Evolutionary conservation across 345 rosid genomes (phyloP).

Genomic region (Trapa bicornis): DNA sequence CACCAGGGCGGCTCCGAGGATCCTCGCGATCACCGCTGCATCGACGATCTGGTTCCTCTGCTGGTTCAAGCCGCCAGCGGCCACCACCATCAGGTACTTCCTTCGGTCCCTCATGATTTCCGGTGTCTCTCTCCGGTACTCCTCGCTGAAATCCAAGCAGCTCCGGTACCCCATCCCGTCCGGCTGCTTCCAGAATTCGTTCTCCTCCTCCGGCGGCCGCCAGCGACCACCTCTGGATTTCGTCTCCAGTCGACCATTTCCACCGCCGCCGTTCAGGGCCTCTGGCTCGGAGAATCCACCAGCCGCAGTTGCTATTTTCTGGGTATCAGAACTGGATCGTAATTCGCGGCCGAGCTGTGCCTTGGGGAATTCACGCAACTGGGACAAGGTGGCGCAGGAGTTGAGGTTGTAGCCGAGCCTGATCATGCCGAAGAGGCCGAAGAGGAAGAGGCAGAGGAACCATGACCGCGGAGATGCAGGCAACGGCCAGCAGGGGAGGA

Average conservation of each 20-base stretch:
- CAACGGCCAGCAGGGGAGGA: conserved; percentile 10
- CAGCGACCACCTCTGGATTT: background rate
- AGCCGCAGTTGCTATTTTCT: background rate
- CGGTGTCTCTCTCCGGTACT: conserved; percentile 38
- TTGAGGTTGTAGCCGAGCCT: conserved; percentile 26
- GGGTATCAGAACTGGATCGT: background rate
- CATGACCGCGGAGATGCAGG: conserved; percentile 29
- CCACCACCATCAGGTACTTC: conserved; percentile 76
- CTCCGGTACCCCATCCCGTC: conserved; percentile 79
- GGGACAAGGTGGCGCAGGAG: background rate
- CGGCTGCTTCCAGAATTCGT: conserved; percentile 90
- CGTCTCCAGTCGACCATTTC: background rate
- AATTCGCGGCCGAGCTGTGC: too few species aligned
- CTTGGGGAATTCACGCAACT: background rate
- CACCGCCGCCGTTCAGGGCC: background rate
- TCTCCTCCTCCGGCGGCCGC: background rate
- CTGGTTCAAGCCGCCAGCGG: conserved; percentile 91
- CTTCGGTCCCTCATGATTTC: conserved; percentile 29
- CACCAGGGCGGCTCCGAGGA: conserved; percentile 91
- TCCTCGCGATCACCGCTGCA: conserved; percentile 90
- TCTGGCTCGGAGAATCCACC: background rate
- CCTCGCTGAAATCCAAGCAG: conserved; percentile 45
- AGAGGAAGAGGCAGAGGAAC: conserved; percentile 8
- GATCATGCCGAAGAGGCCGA: background rate
- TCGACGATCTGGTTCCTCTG: conserved; percentile 99